Evolutionary conservation across 331 rosid genomes (phyloP), one percentile per base, ranked within the genome.

Genomic region (Telfairia occidentalis): DNA sequence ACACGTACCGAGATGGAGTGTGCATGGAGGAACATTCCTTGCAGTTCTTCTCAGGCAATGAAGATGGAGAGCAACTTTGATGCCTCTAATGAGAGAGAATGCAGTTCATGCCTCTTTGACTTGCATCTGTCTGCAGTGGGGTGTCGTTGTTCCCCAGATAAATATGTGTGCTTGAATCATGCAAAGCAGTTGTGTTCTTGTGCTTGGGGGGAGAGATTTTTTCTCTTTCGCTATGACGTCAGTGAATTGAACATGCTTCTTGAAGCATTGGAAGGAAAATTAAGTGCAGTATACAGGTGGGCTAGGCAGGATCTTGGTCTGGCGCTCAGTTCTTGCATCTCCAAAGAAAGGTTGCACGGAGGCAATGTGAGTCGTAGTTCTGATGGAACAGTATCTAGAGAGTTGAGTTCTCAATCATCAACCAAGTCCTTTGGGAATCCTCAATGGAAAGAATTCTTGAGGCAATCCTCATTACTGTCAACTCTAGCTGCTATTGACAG

Each of bases 221-320:
- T 89, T 79, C 97, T 95, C 54, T 95, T 92, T 38, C 99, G 99
- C 26, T 95, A 95, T 77, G 96, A 92, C 79, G 78, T 86, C 35
- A 80, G 81, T 80, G 99, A 95, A 80, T 80, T 95, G 81, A 82
- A 81, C 77, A 82, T 92, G 79, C 96, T 95, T 55, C 89, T 92
- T 71, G 97, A 95, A 83, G 99, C 99, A 80, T 85, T 95, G 91
- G 94, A 95, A 79, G 99, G 99, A 80, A 95, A 95, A 75, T 81
- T 92, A 81, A 92, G 97, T 87, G 96, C 99, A 75, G 82, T 92
- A 55, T 92, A 95, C 84, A 86, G 97, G 84, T 95, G 99, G 99
- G 97, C 99, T 75, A 86, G 90, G 72, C 85, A 79, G 50, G 97
- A 95, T 80, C 97, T 95, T 84, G 97, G 99, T 37, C 77, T 95